Base-by-base conservation (phyloP, 495 filamentous ascomycete species). In the Aspergillus diversus region DNA sequence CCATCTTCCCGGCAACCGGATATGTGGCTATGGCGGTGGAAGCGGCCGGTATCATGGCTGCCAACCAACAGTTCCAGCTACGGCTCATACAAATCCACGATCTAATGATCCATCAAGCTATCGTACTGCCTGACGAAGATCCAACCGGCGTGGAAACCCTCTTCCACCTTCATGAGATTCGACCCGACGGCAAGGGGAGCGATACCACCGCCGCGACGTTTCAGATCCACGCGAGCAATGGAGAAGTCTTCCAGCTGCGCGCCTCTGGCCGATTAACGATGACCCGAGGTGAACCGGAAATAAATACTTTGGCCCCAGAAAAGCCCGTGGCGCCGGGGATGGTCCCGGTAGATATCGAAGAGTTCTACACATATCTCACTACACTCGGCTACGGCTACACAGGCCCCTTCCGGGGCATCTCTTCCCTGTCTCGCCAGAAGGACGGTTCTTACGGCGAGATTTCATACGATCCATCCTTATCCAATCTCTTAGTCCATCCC, bases 81-180 rank as follows among this genome's bases (percentile, higher is more conserved):
- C 33, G 16, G 3, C 52, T 58, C 4, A n/a, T 68, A 11, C 57
- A 69, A 50, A 6, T 74, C 21, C 32, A 58, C 0, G 47, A 69
- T 31, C 16, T 74, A 12, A 5, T 61, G 9, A 81, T 85, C 7
- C 16, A 66, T 0, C 73, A 65, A 33, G 82, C 82, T 1, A 77
- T 84, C 34, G 15, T 35, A 15, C 8, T 58, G 3, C 34, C 47
- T 2, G 55, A 57, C 17, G 49, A 53, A 7, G 49, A 33, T 11
- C 1, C 15, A 27, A 46, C n/a, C n/a, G 54, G 43, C 11, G 52
- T 55, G 1, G 13, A n/a, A 1, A n/a, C 21, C 2, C 21, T 27
- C 2, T 27, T 27, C 21, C 21, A 27, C 21, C 21, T 27, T 27
- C 1, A 27, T 27, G 21, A 27, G 21, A 27, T 27, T 27, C 21